These are phyloP conservation scores for Gossypium davidsonii DNA, from an alignment of 441 rosid species.

Conservation along the genomic window DNA sequence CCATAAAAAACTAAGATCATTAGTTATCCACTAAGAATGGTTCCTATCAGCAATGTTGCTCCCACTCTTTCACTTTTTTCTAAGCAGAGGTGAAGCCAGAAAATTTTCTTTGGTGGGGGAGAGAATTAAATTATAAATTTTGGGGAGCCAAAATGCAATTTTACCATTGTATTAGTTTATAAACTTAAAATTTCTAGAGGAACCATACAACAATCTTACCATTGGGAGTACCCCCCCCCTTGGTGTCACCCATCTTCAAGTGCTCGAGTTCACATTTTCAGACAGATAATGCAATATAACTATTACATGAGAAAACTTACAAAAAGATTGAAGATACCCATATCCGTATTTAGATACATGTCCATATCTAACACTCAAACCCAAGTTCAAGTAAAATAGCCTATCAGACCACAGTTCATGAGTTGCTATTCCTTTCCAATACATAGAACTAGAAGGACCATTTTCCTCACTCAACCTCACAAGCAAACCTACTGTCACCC, in stretches of 20 bases:
- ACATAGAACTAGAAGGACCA: neutral
- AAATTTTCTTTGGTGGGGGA: too few species aligned
- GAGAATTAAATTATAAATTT: too few species aligned
- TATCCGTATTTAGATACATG: neutral
- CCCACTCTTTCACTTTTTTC: neutral
- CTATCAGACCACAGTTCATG: neutral
- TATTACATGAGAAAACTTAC: neutral
- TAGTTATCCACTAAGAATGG: neutral
- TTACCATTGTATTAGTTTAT: too few species aligned
- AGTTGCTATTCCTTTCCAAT: conserved; percentile 4
- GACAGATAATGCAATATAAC: neutral
- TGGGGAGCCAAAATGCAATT: too few species aligned
- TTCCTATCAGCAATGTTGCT: neutral
- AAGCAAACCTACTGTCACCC: neutral
- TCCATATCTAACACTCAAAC: neutral
- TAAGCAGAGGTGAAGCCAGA: too few species aligned
- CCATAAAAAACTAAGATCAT: conserved; percentile 7
- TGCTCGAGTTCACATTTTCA: neutral
- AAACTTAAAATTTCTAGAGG: too few species aligned
- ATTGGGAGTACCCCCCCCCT: too few species aligned
- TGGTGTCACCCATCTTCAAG: neutral
- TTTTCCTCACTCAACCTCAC: conserved; percentile 2
- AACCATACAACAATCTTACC: too few species aligned
- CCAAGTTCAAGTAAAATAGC: neutral
- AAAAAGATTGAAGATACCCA: neutral